Percentiles rank a stretch among this genome's conserved stretches.
Evolutionary conservation across 2,329 filamentous ascomycete species (phyloP).

Genomic region (Trichophyton rubrum): DNA sequence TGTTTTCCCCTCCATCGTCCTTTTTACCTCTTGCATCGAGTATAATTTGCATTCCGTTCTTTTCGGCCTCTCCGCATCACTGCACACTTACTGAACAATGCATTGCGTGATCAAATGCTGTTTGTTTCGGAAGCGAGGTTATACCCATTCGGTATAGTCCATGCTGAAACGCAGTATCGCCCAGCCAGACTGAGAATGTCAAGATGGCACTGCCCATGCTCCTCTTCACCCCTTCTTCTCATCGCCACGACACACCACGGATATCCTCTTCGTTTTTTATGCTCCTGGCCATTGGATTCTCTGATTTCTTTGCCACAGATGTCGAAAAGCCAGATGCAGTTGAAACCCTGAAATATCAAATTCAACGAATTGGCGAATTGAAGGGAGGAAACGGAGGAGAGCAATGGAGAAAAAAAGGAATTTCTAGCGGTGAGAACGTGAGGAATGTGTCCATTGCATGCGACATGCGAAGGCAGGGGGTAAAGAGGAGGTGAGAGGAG

Average conservation of each 20-base stretch:
- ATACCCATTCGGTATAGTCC: background rate
- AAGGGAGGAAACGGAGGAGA: background rate
- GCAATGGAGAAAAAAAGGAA: background rate
- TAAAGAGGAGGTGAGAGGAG: background rate
- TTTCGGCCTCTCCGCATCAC: background rate
- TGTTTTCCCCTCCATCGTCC: background rate
- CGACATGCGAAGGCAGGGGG: background rate
- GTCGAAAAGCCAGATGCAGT: background rate
- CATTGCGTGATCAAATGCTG: constrained; percentile 2
- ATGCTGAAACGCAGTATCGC: background rate
- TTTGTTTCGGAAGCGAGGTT: background rate
- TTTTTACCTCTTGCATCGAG: background rate
- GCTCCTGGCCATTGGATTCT: background rate
- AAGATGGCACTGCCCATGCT: background rate
- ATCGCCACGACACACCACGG: background rate
- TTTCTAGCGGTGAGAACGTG: background rate
- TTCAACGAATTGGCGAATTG: background rate
- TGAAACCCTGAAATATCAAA: background rate
- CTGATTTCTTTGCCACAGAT: background rate
- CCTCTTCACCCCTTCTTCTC: background rate
- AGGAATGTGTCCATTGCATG: background rate
- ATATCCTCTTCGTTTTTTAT: background rate
- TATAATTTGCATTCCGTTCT: constrained; percentile 1
- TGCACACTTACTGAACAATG: background rate
- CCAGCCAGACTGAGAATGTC: background rate